Evolutionary conservation across 768 basidiomycete species (phyloP).

Genomic region (Imleria badia): DNA sequence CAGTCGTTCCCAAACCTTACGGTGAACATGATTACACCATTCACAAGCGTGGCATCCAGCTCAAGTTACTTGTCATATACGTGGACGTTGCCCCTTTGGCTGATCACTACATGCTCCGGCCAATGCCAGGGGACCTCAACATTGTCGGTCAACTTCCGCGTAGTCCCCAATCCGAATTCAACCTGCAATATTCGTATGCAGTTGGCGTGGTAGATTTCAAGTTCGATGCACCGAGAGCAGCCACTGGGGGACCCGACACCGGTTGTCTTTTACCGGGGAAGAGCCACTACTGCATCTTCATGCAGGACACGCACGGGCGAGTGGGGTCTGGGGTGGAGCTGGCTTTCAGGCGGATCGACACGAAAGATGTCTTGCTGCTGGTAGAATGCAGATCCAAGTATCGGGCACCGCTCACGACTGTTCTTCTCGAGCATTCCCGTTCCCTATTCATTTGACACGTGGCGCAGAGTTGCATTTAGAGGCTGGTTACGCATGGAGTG

Average conservation of each 20-base stretch:
- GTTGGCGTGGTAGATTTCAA: slow-evolving; percentile 10
- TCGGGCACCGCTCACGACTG: not conserved
- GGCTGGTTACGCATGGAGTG: too few species aligned
- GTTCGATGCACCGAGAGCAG: not conserved
- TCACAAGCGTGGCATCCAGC: slow-evolving; percentile 9
- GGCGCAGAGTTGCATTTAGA: not conserved
- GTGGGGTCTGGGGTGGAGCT: not conserved
- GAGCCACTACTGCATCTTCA: slow-evolving; percentile 5
- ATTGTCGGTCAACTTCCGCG: not conserved
- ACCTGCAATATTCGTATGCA: not conserved
- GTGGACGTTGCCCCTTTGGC: not conserved
- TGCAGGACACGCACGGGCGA: slow-evolving; percentile 1
- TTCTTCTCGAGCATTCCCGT: slow-evolving; percentile 3
- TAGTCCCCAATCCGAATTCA: not conserved
- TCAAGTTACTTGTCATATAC: slow-evolving; percentile 5
- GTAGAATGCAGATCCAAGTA: not conserved
- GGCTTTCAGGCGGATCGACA: slow-evolving; percentile 9
- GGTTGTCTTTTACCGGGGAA: not conserved
- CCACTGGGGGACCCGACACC: not conserved
- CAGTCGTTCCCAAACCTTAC: not conserved
- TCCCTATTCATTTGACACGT: not conserved
- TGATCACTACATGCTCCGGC: not conserved
- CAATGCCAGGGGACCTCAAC: not conserved
- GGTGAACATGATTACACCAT: slow-evolving; percentile 7
- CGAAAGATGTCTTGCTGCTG: not conserved